Conservation (phyloP, 164 flowering plant species). For the Houttuynia cordata region DNA sequence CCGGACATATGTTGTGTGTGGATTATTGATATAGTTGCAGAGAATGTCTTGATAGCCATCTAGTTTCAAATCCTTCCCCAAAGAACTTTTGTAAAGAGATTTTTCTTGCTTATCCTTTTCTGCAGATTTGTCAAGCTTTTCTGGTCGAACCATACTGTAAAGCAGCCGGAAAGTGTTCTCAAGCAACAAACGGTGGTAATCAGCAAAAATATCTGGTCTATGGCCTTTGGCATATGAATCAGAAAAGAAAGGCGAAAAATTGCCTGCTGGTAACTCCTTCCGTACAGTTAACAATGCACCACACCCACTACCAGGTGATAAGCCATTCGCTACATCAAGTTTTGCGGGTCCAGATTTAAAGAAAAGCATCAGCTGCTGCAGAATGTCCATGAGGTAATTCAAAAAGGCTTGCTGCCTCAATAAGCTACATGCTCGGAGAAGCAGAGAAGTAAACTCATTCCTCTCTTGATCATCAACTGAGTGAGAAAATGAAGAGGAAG, state of each 20-base stretch:
- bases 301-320: slow-evolving; percentile 65
- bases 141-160: slow-evolving; percentile 90
- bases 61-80: slow-evolving; percentile 82
- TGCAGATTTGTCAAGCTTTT: slow-evolving; percentile 79
- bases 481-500: slow-evolving; percentile 26
- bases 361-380: slow-evolving; percentile 76
- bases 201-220: slow-evolving; percentile 74
- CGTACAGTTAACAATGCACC: slow-evolving; percentile 79
- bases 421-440: slow-evolving; percentile 67
- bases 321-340: slow-evolving; percentile 39
- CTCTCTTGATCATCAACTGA: slow-evolving; percentile 55
- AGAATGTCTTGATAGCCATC: slow-evolving; percentile 98
- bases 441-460: slow-evolving; percentile 68
- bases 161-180: slow-evolving; percentile 87
- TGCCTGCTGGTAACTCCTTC: slow-evolving; percentile 92
- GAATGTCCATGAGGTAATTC: slow-evolving; percentile 80
- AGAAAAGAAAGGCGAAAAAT: slow-evolving; percentile 93
- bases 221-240: slow-evolving; percentile 97
- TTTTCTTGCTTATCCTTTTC: slow-evolving; percentile 58
- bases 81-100: slow-evolving; percentile 28
- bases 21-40: slow-evolving; percentile 90
- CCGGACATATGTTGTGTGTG: slow-evolving; percentile 72
- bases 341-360: slow-evolving; percentile 65
- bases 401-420: slow-evolving; percentile 88
- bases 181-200: slow-evolving; percentile 74